Evolutionary conservation across 441 rosid species (phyloP).

Genomic region (Jatropha podagrica): DNA sequence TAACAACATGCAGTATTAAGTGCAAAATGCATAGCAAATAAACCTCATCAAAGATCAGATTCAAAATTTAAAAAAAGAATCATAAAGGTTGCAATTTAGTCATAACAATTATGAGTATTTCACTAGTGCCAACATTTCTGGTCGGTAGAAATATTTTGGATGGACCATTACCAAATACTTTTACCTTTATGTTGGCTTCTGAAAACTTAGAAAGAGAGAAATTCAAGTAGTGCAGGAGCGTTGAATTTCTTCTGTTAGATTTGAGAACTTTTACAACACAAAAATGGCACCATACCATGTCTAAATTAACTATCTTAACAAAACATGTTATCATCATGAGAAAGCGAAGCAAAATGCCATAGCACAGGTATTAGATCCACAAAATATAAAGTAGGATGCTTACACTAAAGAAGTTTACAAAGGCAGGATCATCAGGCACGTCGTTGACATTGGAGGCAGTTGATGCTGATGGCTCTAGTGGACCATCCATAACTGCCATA

Average conservation of each 20-base stretch:
- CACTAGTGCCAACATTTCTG: background rate
- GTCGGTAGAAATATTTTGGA: background rate
- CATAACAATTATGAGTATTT: background rate
- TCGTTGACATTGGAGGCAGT: conserved; percentile 38
- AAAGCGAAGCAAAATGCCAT: background rate
- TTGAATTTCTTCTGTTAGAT: background rate
- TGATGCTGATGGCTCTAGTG: conserved; percentile 74
- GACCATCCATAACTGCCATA: conserved; percentile 86
- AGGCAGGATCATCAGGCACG: conserved; percentile 72
- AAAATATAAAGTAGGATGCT: conserved; percentile 21
- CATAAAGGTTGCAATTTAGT: background rate
- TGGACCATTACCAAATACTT: background rate
- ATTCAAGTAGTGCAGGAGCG: background rate
- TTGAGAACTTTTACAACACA: background rate
- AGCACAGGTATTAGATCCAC: conserved; percentile 1
- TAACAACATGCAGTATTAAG: background rate
- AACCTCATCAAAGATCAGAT: background rate
- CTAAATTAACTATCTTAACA: background rate
- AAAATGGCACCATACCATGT: background rate
- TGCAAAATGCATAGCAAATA: background rate
- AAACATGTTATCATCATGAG: background rate
- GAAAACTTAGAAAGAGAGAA: background rate
- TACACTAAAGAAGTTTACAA: conserved; percentile 86
- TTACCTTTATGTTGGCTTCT: background rate
- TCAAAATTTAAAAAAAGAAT: background rate